Evolutionary conservation across 345 rosid genomes (phyloP).

Genomic region (Linum usitatissimum): DNA sequence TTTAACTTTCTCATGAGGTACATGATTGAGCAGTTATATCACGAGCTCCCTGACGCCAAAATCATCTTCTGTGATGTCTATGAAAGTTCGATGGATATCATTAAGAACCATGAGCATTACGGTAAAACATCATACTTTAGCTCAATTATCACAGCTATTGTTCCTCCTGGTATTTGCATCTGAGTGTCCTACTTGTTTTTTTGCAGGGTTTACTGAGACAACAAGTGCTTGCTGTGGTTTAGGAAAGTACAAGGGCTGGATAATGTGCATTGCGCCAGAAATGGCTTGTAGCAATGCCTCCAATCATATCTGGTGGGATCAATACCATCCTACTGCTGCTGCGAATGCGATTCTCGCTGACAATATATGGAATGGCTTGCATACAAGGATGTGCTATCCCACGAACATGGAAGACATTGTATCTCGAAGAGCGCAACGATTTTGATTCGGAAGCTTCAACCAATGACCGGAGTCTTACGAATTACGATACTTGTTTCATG

Average conservation of each 20-base stretch:
- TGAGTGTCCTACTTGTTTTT: neutral
- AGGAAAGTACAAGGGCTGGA: conserved; percentile 78
- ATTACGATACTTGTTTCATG: neutral
- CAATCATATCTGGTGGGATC: conserved; percentile 82
- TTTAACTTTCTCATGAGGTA: conserved; percentile 72
- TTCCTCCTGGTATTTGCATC: neutral
- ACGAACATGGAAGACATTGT: conserved; percentile 52
- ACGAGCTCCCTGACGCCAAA: conserved; percentile 40
- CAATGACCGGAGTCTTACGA: neutral
- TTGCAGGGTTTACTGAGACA: conserved; percentile 57
- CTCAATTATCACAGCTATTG: neutral
- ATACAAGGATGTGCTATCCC: conserved; percentile 74
- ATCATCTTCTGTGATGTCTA: conserved; percentile 73
- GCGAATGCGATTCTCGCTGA: conserved; percentile 79
- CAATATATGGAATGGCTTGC: conserved; percentile 74
- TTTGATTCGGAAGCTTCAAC: neutral
- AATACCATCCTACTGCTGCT: conserved; percentile 79
- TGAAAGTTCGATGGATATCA: conserved; percentile 74
- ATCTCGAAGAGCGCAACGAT: conserved; percentile 6
- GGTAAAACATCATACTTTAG: conserved; percentile 27
- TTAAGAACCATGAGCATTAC: conserved; percentile 46
- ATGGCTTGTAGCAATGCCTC: conserved; percentile 73
- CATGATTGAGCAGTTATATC: conserved; percentile 44
- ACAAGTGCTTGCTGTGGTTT: conserved; percentile 80
- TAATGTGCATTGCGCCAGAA: conserved; percentile 61